Percentiles rank a stretch among this genome's conserved stretches.
Evolutionary conservation across 352 stramenopile species (phyloP).

Genomic region (Pythium phragmiticola): DNA sequence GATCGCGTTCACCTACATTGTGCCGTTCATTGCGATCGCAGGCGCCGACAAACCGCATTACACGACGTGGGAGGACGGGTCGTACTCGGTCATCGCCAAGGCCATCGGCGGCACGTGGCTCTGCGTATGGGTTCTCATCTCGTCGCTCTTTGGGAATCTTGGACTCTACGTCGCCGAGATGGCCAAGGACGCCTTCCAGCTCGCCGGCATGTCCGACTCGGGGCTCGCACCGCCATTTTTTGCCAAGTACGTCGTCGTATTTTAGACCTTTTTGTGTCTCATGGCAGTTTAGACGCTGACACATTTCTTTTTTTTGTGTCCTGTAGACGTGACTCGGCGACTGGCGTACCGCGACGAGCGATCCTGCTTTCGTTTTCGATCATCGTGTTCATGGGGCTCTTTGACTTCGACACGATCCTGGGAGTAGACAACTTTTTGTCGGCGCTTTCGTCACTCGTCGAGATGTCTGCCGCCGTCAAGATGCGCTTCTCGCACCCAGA

Average conservation of each 20-base stretch:
- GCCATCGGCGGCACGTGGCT: slow-evolving; percentile 86
- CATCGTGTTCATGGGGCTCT: slow-evolving; percentile 86
- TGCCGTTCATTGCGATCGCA: slow-evolving; percentile 89
- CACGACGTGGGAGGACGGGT: slow-evolving; percentile 89
- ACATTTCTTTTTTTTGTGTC: background rate
- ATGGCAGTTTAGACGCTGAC: too few relatives aligned
- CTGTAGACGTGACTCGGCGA: slow-evolving; percentile 44
- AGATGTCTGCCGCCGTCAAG: slow-evolving; percentile 89
- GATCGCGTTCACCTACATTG: slow-evolving; percentile 82
- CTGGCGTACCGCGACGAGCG: slow-evolving; percentile 54
- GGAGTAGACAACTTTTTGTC: slow-evolving; percentile 94
- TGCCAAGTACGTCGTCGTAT: slow-evolving; percentile 55
- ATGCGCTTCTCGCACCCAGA: slow-evolving; percentile 77
- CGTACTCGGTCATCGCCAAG: slow-evolving; percentile 84
- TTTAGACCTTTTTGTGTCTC: too few relatives aligned
- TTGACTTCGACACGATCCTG: slow-evolving; percentile 88
- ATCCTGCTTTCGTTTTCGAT: slow-evolving; percentile 86
- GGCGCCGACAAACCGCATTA: slow-evolving; percentile 80
- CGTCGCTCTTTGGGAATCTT: slow-evolving; percentile 81
- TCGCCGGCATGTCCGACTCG: slow-evolving; percentile 85
- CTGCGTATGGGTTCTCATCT: slow-evolving; percentile 81
- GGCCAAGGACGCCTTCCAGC: slow-evolving; percentile 89
- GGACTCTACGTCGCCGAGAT: slow-evolving; percentile 95
- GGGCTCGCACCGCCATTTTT: slow-evolving; percentile 89
- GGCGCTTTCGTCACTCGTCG: slow-evolving; percentile 84